Base-by-base conservation (phyloP, 805 yeast genomes). In the Starmerella khaoyaiensis region DNA sequence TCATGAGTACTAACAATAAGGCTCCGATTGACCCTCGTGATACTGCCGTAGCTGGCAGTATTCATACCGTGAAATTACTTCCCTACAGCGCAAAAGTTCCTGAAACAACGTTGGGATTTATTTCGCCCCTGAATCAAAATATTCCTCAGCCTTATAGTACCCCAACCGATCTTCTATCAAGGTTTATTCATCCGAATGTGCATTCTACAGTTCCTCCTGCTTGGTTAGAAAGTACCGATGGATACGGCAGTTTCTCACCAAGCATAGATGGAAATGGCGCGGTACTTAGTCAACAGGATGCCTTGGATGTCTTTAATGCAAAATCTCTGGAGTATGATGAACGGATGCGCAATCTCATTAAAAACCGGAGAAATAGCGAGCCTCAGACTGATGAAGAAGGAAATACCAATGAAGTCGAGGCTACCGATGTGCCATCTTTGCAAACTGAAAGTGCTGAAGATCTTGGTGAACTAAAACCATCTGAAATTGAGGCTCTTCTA, bases 21-120 rank as follows among this genome's bases (percentile, higher is more conserved):
- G 81, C 96, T 0, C 62, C 69, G 16, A 59, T 84, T 36, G 97
- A 90, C 54, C 71, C 76, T 31, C 72, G 94, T 44, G 75, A 73
- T 34, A 71, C 79, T 2, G 60, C 68, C 2, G 67, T 79, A 4
- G 82, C 81, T 8, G 76, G 75, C 21, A 76, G 76, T 11, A 76
- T 80, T 51, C 65, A 68, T 32, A 54, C 74, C n/a, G 64, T 84
- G 22, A 75, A 74, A 43, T 72, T 82, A 1, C 59, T 82, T 19
- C 90, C 94, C 6, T 65, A 62, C 45, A 60, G 52, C 39, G 57
- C 35, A 46, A 58, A 42, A 3, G 44, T 57, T 18, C 54, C 59
- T 1, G 49, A 49, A 20, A 38, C 42, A 7, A 41, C 55, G 0
- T 9, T 65, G 36, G 70, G 69, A 1, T 61, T 61, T 36, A 52